Base-by-base conservation (phyloP, 495 filamentous ascomycete species). In the Chaetomium tenue region DNA sequence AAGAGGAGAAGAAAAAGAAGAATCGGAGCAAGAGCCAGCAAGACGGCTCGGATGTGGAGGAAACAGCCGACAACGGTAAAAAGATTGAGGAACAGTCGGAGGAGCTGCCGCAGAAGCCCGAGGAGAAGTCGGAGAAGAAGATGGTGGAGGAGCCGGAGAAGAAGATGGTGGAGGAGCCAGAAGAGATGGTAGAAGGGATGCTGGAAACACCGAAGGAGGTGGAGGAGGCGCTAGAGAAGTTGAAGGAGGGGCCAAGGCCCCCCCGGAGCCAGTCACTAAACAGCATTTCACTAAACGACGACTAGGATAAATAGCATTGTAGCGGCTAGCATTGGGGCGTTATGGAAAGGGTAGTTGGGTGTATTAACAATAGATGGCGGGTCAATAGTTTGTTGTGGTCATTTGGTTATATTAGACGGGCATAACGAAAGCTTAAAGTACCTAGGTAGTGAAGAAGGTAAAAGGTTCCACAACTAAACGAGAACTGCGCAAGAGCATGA, bases 1-100 rank as follows among this genome's bases (percentile, higher is more conserved):
- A 66, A 52, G 51, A 61, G 23, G 40, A 61, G 22, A 60, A 58
- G 33, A 55, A 23, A 33, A n/a, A 40, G 40, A 50, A 44, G 23
- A 55, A 23, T 42, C n/a, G 26, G 48, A 50, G 30, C 12, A 56
- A 25, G 37, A 40, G 46, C 12, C 40, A 22, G 2, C n/a, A 56
- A n/a, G 46, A 30, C 9, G 44, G 57, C 26, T 30, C 26, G 0
- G 51, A 52, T 22, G 28, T 39, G 16, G 42, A 22, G 54, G 46
- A 44, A 2, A 20, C 46, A 26, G n/a, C 40, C 0, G 46, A 44
- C 2, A 8, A 48, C 20, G 5, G 8, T n/a, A 20, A 23, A 20
- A 23, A 5, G 46, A 23, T 15, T 0, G 46, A 50, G 5, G 18
- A 50, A 16, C 18, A 18, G 44, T 5, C 7, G 44, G 44, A 5